Conservation (phyloP, 352 stramenopile genomes). For the Globisporangium spiculum region DNA sequence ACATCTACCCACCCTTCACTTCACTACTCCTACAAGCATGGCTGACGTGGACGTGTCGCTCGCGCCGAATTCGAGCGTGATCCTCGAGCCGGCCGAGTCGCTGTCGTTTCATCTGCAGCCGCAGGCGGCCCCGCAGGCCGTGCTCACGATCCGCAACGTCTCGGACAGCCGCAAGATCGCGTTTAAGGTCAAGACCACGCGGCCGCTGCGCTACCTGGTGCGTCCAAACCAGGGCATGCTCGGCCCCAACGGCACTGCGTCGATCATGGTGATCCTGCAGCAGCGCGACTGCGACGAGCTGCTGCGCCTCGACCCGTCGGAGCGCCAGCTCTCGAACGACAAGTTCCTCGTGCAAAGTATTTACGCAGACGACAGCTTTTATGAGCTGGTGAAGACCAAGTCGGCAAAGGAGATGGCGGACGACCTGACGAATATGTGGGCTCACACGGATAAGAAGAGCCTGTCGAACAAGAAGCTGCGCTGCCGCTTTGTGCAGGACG, state of each 20-base stretch:
- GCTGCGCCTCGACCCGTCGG: constrained; percentile 64
- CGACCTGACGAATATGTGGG: constrained; percentile 87
- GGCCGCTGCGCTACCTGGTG: constrained; percentile 86
- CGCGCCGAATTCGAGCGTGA: constrained; percentile 72
- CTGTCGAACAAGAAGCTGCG: constrained; percentile 88
- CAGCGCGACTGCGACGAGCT: constrained; percentile 89
- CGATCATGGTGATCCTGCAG: constrained; percentile 87
- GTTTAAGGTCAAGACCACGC: constrained; percentile 90
- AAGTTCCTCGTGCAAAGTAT: constrained; percentile 90
- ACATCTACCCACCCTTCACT: background rate
- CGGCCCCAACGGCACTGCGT: constrained; percentile 65
- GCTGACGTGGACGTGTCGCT: constrained; percentile 55
- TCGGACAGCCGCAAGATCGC: constrained; percentile 79
- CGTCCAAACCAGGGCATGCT: constrained; percentile 86
- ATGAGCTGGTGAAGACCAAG: constrained; percentile 85
- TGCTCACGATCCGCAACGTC: constrained; percentile 83
- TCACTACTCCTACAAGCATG: constrained; percentile 27
- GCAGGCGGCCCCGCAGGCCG: constrained; percentile 65
- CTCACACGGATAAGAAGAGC: constrained; percentile 70
- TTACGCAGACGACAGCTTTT: constrained; percentile 82
- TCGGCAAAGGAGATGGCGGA: constrained; percentile 86
- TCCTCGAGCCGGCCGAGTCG: constrained; percentile 79
- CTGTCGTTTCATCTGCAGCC: constrained; percentile 70
- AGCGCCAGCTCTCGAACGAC: constrained; percentile 84
- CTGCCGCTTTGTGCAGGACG: constrained; percentile 77